These are phyloP conservation scores for Aspergillus clavatus DNA, from an alignment of 2,329 filamentous ascomycete species.

Conservation along the genomic window DNA sequence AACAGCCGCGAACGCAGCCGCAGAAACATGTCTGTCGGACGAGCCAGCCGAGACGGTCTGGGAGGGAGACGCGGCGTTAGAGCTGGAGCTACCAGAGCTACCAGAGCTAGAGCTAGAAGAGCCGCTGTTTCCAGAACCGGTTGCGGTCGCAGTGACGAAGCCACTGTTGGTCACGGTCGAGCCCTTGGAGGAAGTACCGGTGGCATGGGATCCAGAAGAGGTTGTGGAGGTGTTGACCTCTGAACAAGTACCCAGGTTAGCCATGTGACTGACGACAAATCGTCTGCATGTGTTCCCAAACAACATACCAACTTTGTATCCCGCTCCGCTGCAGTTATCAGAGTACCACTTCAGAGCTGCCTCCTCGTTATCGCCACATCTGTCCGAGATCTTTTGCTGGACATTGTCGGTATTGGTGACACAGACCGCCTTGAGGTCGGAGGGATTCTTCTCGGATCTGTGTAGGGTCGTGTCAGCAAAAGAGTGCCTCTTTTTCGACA, in stretches of 20 bases:
- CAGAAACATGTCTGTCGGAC: slow-evolving; percentile 32
- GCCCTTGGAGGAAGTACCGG: slow-evolving; percentile 17
- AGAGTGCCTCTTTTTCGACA: neutral
- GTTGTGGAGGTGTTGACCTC: slow-evolving; percentile 12
- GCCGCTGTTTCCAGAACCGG: slow-evolving; percentile 11
- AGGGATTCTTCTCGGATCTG: slow-evolving; percentile 34
- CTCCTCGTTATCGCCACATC: slow-evolving; percentile 31
- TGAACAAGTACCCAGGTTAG: neutral
- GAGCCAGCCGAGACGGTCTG: slow-evolving; percentile 22
- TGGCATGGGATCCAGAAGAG: slow-evolving; percentile 20
- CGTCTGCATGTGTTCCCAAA: neutral
- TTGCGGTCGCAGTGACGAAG: slow-evolving; percentile 9
- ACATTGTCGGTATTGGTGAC: slow-evolving; percentile 32
- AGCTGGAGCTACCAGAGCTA: slow-evolving; percentile 9
- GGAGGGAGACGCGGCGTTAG: slow-evolving; percentile 18
- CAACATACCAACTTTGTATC: slow-evolving; percentile 37
- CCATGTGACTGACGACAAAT: slow-evolving; percentile 3
- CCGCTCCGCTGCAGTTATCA: slow-evolving; percentile 36
- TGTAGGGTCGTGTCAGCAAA: slow-evolving; percentile 19
- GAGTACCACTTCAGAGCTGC: slow-evolving; percentile 37
- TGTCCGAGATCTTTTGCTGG: slow-evolving; percentile 32
- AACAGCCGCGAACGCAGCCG: slow-evolving; percentile 35
- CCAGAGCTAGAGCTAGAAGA: slow-evolving; percentile 15
- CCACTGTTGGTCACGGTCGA: slow-evolving; percentile 7
- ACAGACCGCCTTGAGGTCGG: slow-evolving; percentile 38